phyloP scores from a whole-genome alignment of 2,329 filamentous ascomycete genomes.

The Ophiostoma novo-ulmi region DNA sequence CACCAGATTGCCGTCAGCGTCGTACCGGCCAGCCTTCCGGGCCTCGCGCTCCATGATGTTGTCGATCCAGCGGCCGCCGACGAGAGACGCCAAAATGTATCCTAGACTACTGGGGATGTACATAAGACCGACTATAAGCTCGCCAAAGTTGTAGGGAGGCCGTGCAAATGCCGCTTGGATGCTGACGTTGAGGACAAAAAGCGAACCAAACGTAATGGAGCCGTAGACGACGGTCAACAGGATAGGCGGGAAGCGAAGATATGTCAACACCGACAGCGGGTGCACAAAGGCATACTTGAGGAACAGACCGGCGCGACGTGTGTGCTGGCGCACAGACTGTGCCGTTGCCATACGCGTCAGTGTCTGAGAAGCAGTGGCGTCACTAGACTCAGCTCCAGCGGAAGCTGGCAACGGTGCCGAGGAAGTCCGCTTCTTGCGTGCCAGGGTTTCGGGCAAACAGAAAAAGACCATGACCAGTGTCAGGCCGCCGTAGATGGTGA shows the following conservation, averaged over 20 bases:
- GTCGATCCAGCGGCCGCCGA: slow-evolving; percentile 75
- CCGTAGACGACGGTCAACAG: slow-evolving; percentile 68
- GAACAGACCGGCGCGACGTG: slow-evolving; percentile 48
- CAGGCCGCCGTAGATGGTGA: slow-evolving; percentile 62
- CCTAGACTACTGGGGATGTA: slow-evolving; percentile 73
- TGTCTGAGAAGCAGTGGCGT: slow-evolving; percentile 18
- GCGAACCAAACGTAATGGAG: slow-evolving; percentile 66
- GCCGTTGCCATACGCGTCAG: slow-evolving; percentile 50
- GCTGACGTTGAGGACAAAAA: slow-evolving; percentile 74
- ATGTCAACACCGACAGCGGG: slow-evolving; percentile 64
- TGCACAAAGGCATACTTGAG: slow-evolving; percentile 63
- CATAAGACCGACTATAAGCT: slow-evolving; percentile 65
- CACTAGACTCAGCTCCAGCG: background rate
- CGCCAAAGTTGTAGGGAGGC: slow-evolving; percentile 62
- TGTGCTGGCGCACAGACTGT: slow-evolving; percentile 55
- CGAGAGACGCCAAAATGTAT: slow-evolving; percentile 62
- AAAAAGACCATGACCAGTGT: slow-evolving; percentile 54
- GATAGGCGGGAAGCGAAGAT: slow-evolving; percentile 70
- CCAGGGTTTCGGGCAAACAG: slow-evolving; percentile 61
- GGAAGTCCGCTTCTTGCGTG: slow-evolving; percentile 28
- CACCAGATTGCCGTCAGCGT: slow-evolving; percentile 59
- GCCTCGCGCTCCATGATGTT: slow-evolving; percentile 74
- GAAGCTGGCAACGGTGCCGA: slow-evolving; percentile 10
- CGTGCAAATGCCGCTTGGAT: slow-evolving; percentile 64
- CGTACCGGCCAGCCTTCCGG: slow-evolving; percentile 61